phyloP scores from a whole-genome alignment of 805 yeast species.

The Metschnikowia corniflorae region DNA sequence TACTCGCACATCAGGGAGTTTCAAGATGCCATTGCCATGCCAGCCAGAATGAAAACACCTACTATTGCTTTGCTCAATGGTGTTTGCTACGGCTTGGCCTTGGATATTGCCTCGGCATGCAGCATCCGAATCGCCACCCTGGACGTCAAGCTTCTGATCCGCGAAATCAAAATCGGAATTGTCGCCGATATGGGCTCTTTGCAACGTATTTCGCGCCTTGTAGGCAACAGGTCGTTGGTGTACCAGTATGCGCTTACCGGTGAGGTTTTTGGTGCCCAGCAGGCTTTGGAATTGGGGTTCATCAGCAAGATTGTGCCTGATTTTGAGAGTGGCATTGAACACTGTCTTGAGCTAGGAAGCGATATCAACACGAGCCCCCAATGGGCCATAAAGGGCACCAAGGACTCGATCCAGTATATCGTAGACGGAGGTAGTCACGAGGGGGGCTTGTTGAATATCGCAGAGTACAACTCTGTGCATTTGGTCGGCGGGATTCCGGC shows the following conservation, averaged over 20 bases:
- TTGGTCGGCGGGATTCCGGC: constrained; percentile 21
- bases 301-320: constrained; percentile 45
- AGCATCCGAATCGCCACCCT: constrained; percentile 54
- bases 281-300: constrained; percentile 55
- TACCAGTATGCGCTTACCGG: constrained; percentile 64
- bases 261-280: constrained; percentile 48
- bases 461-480: constrained; percentile 46
- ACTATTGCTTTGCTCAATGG: constrained; percentile 71
- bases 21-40: constrained; percentile 53
- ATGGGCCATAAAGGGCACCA: constrained; percentile 66
- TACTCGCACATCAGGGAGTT: constrained; percentile 48
- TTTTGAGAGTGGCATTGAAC: constrained; percentile 46
- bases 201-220: constrained; percentile 58
- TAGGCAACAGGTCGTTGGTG: constrained; percentile 53
- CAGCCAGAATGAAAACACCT: constrained; percentile 50
- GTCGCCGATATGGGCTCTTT: constrained; percentile 78
- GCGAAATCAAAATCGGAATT: constrained; percentile 70
- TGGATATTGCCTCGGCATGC: constrained; percentile 60
- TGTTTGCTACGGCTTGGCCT: constrained; percentile 57
- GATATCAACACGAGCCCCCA: constrained; percentile 44
- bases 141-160: constrained; percentile 53
- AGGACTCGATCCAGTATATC: constrained; percentile 46
- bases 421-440: constrained; percentile 31
- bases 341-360: constrained; percentile 49
- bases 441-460: constrained; percentile 51